A percentile compares a stretch with the other conserved stretches of the same genome.
Conservation (phyloP, 495 filamentous ascomycete genomes). For the Penicillium lagena region DNA sequence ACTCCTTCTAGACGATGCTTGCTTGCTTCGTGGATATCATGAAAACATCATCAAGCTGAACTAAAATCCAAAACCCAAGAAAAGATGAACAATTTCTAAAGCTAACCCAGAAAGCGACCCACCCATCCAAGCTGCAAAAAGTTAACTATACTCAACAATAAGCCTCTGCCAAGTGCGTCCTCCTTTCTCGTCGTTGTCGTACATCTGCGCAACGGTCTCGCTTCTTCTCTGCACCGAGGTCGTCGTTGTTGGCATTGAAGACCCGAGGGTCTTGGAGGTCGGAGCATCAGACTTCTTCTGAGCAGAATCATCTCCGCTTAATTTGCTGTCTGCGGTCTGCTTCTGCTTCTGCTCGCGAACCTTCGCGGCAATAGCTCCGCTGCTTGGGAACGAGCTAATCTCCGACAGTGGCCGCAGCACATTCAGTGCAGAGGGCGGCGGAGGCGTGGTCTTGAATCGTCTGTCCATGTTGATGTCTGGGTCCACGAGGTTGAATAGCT, state of each 20-base stretch:
- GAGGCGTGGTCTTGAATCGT: slow-evolving; percentile 3
- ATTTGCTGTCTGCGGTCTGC: neutral
- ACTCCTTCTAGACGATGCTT: too few species aligned
- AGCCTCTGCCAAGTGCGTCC: slow-evolving; percentile 26
- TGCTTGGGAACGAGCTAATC: slow-evolving; percentile 21
- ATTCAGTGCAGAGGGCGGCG: slow-evolving; percentile 26
- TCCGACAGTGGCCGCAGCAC: slow-evolving; percentile 31
- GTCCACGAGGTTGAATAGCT: neutral
- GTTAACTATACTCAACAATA: slow-evolving; percentile 31
- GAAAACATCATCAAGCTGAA: too few species aligned
- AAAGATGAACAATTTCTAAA: too few species aligned
- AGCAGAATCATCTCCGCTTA: too few species aligned
- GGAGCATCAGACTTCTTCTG: too few species aligned
- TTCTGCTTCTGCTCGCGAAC: slow-evolving; percentile 11
- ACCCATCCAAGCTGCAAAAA: neutral
- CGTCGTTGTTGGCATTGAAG: neutral
- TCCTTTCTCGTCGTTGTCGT: slow-evolving; percentile 24
- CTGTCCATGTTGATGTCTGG: slow-evolving; percentile 9
- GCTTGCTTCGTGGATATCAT: too few species aligned
- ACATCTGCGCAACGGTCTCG: slow-evolving; percentile 21
- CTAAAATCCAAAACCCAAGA: too few species aligned
- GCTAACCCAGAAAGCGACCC: too few species aligned
- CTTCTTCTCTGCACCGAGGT: slow-evolving; percentile 16
- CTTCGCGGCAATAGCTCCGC: slow-evolving; percentile 17
- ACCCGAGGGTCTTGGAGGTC: too few species aligned